phyloP scores from a whole-genome alignment of 2,329 filamentous ascomycete species.

The Daldinia sp. region DNA sequence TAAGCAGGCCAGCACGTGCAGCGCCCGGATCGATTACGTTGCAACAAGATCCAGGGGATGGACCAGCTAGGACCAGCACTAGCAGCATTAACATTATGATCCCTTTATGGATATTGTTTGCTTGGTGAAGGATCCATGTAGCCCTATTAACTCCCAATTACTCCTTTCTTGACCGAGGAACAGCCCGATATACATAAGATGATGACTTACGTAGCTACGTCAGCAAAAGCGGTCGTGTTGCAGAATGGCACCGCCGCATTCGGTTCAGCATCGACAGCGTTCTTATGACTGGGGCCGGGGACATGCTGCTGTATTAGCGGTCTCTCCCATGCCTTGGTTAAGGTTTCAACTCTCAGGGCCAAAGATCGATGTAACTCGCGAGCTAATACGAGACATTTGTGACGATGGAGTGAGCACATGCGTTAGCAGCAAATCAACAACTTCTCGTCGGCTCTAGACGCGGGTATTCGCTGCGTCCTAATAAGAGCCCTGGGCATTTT shows the following conservation, averaged over 20 bases:
- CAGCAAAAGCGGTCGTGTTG: slow-evolving; percentile 28
- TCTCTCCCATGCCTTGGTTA: slow-evolving; percentile 17
- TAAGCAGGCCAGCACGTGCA: slow-evolving; percentile 32
- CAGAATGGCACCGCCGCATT: slow-evolving; percentile 34
- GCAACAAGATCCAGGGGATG: slow-evolving; percentile 36
- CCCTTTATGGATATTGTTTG: slow-evolving; percentile 23
- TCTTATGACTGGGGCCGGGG: slow-evolving; percentile 14
- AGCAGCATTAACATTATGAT: slow-evolving; percentile 17
- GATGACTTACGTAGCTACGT: slow-evolving; percentile 31
- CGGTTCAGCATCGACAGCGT: slow-evolving; percentile 20
- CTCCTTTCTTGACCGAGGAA: slow-evolving; percentile 35
- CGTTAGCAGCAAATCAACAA: slow-evolving; percentile 39
- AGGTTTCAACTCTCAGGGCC: slow-evolving; percentile 27
- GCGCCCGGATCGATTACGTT: slow-evolving; percentile 35
- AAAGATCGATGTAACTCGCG: slow-evolving; percentile 32
- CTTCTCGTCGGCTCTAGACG: slow-evolving; percentile 46
- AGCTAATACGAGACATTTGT: slow-evolving; percentile 43
- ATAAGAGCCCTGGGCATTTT: slow-evolving; percentile 38
- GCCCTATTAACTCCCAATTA: slow-evolving; percentile 21
- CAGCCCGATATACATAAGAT: slow-evolving; percentile 32
- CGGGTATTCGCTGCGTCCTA: slow-evolving; percentile 42
- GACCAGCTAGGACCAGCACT: slow-evolving; percentile 11
- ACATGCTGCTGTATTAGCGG: slow-evolving; percentile 23
- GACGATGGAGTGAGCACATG: slow-evolving; percentile 44
- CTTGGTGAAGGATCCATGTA: slow-evolving; percentile 33